phyloP scores from a whole-genome alignment of 306 rosid species.

The Geum urbanum region DNA sequence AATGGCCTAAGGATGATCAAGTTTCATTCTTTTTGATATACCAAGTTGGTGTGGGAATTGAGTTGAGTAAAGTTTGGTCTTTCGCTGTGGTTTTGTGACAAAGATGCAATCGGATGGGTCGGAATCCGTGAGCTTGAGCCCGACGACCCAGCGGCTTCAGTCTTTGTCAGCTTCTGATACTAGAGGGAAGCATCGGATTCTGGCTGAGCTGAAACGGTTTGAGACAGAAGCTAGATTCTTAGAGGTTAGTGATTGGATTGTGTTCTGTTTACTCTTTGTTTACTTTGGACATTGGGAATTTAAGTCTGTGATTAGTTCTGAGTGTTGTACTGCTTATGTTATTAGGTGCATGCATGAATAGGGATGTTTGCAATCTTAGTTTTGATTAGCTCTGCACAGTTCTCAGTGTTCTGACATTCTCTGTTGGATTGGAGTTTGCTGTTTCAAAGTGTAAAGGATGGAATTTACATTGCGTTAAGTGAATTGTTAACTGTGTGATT shows the following conservation, averaged over 20 bases:
- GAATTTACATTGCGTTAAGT: background rate
- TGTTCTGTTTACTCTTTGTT: background rate
- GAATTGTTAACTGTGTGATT: background rate
- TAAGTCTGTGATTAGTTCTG: background rate
- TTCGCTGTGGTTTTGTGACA: slow-evolving; percentile 22
- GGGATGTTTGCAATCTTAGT: background rate
- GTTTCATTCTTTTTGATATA: slow-evolving; percentile 14
- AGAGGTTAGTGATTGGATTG: slow-evolving; percentile 47
- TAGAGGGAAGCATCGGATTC: slow-evolving; percentile 91
- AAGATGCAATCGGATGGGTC: slow-evolving; percentile 66
- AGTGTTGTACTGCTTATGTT: background rate
- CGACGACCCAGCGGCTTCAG: slow-evolving; percentile 59
- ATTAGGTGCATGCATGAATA: slow-evolving; percentile 3
- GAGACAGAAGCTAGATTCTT: slow-evolving; percentile 89
- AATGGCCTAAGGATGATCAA: slow-evolving; percentile 35
- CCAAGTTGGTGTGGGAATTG: slow-evolving; percentile 18
- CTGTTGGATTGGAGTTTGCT: slow-evolving; percentile 6
- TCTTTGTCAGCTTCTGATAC: slow-evolving; percentile 65
- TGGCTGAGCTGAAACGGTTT: slow-evolving; percentile 80
- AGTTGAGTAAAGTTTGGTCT: slow-evolving; percentile 17
- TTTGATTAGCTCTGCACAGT: background rate
- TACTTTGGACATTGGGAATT: background rate
- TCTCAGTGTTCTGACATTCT: background rate
- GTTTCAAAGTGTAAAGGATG: background rate
- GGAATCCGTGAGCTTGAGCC: slow-evolving; percentile 54